Evolutionary conservation across 2,329 filamentous ascomycete species (phyloP).

Genomic region (Penicillium sp.): DNA sequence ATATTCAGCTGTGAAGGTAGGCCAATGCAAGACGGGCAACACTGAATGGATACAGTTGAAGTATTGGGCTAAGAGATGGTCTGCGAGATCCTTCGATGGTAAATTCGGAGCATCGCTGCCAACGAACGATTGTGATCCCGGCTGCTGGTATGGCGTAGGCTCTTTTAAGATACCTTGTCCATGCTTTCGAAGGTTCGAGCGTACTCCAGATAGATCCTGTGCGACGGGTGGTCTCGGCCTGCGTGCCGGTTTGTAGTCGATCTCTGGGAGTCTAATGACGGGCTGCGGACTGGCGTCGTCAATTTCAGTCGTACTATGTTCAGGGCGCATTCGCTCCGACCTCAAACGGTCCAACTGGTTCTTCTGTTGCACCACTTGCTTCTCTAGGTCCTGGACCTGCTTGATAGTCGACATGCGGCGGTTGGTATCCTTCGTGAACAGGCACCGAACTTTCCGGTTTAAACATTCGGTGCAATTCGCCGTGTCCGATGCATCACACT

Average conservation of each 20-base stretch:
- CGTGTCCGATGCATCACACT: conserved; percentile 95
- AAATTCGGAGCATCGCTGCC: conserved; percentile 65
- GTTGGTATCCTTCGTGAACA: conserved; percentile 99
- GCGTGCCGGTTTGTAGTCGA: conserved; percentile 68
- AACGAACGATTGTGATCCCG: conserved; percentile 53
- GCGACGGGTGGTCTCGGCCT: conserved; percentile 64
- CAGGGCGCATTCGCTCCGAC: conserved; percentile 62
- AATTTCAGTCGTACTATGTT: conserved; percentile 47
- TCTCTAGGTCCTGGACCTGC: conserved; percentile 96
- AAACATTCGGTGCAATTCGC: conserved; percentile 97
- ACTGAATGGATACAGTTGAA: conserved; percentile 76
- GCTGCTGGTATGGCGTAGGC: conserved; percentile 69
- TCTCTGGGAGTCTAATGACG: conserved; percentile 64
- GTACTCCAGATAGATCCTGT: conserved; percentile 72
- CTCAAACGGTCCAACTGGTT: conserved; percentile 76
- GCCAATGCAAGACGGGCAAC: conserved; percentile 88
- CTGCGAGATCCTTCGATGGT: conserved; percentile 70
- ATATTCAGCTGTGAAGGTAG: conserved; percentile 75
- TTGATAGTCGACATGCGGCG: conserved; percentile 99
- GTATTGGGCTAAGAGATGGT: conserved; percentile 76
- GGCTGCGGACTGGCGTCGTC: conserved; percentile 49
- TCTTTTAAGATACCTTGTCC: conserved; percentile 80
- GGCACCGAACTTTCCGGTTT: conserved; percentile 93
- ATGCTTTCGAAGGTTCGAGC: conserved; percentile 72
- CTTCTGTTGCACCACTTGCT: conserved; percentile 70